These are phyloP conservation scores for Starmerella scarabaei DNA, from an alignment of 805 yeast genomes.

Conservation along the genomic window DNA sequence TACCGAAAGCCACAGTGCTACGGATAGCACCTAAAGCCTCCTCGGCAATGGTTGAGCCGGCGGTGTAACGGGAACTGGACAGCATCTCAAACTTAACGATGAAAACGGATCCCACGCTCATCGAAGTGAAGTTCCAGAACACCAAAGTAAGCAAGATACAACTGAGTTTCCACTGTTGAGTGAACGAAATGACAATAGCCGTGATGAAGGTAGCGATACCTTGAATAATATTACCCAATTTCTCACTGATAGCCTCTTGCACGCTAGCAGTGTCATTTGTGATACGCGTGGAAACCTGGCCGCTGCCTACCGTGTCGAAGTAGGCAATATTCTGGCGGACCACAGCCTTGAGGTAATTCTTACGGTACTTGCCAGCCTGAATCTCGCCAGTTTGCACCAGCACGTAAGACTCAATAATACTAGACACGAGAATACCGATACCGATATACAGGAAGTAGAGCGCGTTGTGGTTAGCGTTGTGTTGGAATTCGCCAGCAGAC, in stretches of 20 bases:
- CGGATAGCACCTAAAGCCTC: conserved; percentile 32
- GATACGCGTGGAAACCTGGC: conserved; percentile 33
- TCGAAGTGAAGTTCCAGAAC: conserved; percentile 24
- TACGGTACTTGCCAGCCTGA: conserved; percentile 30
- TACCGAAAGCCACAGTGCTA: conserved; percentile 33
- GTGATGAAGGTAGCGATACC: conserved; percentile 31
- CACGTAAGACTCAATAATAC: conserved; percentile 27
- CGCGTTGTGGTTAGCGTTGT: conserved; percentile 27
- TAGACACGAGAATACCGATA: conserved; percentile 27
- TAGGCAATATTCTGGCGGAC: conserved; percentile 32
- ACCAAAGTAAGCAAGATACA: conserved; percentile 28
- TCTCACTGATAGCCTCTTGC: conserved; percentile 34
- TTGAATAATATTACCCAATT: conserved; percentile 30
- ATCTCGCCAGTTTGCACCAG: conserved; percentile 32
- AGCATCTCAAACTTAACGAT: conserved; percentile 23
- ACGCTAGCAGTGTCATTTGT: conserved; percentile 31
- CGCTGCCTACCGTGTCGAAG: conserved; percentile 33
- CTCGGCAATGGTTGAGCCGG: conserved; percentile 31
- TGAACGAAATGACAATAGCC: conserved; percentile 29
- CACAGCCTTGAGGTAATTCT: conserved; percentile 28
- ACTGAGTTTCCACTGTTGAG: conserved; percentile 29
- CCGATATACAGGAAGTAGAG: conserved; percentile 32
- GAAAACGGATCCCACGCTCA: conserved; percentile 24
- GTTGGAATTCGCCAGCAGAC: conserved; percentile 25
- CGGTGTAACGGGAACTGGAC: conserved; percentile 22